phyloP scores from a whole-genome alignment of 805 yeast species.

The Saccharomycopsis schoenii region DNA sequence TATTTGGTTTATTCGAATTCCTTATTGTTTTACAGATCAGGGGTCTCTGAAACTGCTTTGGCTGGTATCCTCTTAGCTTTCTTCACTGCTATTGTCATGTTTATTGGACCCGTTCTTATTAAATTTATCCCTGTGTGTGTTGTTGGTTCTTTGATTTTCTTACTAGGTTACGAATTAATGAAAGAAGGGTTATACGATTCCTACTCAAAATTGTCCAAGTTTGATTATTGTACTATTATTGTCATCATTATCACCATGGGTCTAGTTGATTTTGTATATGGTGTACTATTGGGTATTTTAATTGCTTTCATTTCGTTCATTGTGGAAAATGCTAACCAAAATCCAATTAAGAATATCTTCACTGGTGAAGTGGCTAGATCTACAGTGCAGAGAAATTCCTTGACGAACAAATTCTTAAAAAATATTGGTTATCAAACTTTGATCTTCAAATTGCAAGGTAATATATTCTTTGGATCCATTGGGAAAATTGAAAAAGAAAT shows the following conservation, averaged over 20 bases:
- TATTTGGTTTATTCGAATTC: conserved; percentile 93
- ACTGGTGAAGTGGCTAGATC: conserved; percentile 87
- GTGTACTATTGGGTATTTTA: conserved; percentile 81
- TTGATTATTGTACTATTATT: conserved; percentile 77
- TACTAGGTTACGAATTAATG: conserved; percentile 82
- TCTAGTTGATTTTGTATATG: conserved; percentile 86
- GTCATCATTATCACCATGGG: conserved; percentile 94
- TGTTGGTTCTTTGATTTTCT: conserved; percentile 84
- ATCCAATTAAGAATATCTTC: conserved; percentile 72
- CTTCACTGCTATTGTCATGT: conserved; percentile 73
- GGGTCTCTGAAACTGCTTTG: conserved; percentile 70
- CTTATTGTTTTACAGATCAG: conserved; percentile 83
- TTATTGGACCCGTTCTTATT: conserved; percentile 84
- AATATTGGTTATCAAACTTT: conserved; percentile 88
- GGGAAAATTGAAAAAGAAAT: conserved; percentile 80
- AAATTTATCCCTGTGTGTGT: conserved; percentile 94
- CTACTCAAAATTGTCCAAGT: conserved; percentile 56
- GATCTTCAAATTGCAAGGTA: conserved; percentile 77
- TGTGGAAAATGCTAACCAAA: conserved; percentile 79
- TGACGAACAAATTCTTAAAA: conserved; percentile 73
- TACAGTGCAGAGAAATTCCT: conserved; percentile 83
- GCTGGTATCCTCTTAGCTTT: conserved; percentile 86
- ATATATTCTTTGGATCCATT: conserved; percentile 90
- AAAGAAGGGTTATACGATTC: conserved; percentile 85
- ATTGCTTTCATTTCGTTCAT: conserved; percentile 92